Percentiles rank a stretch among this genome's conserved stretches.
Evolutionary conservation across 192 early-diverging fungal species (phyloP).

Genomic region (Coemansia sp.): DNA sequence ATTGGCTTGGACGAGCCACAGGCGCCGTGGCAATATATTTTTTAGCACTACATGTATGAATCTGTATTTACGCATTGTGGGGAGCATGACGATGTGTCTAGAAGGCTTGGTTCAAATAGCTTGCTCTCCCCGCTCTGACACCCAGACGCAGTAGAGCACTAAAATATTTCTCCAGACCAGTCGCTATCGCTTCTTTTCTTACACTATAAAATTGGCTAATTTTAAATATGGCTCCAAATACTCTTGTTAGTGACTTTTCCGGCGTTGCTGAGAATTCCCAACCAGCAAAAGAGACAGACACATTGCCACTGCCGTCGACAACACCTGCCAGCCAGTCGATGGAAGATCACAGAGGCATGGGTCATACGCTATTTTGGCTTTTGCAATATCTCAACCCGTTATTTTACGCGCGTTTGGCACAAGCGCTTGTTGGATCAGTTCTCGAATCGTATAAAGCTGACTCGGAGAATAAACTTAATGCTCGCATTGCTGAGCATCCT

Average conservation of each 20-base stretch:
- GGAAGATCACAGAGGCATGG: conserved; percentile 5
- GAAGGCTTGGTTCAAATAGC: background rate
- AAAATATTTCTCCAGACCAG: background rate
- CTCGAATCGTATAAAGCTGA: conserved; percentile 17
- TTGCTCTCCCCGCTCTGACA: background rate
- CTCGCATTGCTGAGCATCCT: conserved; percentile 10
- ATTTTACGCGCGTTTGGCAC: conserved; percentile 45
- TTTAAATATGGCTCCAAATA: background rate
- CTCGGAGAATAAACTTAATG: background rate
- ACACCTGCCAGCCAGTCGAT: conserved; percentile 14
- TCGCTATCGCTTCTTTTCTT: background rate
- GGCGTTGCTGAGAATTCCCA: background rate
- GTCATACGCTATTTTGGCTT: conserved; percentile 23
- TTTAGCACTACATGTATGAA: background rate
- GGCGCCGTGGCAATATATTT: background rate
- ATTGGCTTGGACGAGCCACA: background rate
- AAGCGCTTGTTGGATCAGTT: conserved; percentile 35
- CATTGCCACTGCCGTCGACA: conserved; percentile 35
- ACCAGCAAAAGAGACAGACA: conserved; percentile 12
- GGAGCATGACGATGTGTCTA: background rate
- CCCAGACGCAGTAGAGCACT: background rate
- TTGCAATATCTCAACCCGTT: conserved; percentile 50
- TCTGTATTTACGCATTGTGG: background rate
- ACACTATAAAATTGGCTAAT: background rate
- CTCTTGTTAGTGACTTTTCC: background rate